Base-by-base conservation (phyloP, 2,329 filamentous ascomycete genomes). In the Berkeleyomyces rouxiae region DNA sequence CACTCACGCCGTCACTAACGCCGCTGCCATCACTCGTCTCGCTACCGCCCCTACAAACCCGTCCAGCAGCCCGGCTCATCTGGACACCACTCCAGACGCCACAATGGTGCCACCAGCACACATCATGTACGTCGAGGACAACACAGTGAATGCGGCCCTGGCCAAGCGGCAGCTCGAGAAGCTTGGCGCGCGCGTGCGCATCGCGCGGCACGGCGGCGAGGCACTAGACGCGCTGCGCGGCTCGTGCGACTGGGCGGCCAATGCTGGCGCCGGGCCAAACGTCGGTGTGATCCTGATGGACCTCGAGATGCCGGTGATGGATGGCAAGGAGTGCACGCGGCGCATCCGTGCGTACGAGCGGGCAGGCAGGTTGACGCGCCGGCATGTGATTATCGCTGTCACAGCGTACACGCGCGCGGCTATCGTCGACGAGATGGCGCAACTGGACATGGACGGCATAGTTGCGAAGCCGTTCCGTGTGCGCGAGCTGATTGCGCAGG, bases 301-400 rank as follows among this genome's bases (percentile, higher is more conserved):
- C 69, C 77, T 90, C 58, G 87, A 90, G 69, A 91, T 91, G 87
- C 87, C 87, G 0, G 79, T 90, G 51, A 90, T 90, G 87, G 86
- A 91, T 68, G 88, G 88, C 43, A 81, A 88, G 71, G 86, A 85
- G 1, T 89, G 87, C 66, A 84, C 87, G 10, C 77, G 79, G 49
- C 80, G 76, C 65, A 90, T 92, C 61, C 79, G 88, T 16, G 79
- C 85, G 65, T 75, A 88, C 16, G 86, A 91, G 70, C 74, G 73
- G 58, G 76, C 81, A 61, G 82, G 82, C 23, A 80, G 77, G 40
- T 79, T 88, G 58, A 76, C 79, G 16, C 74, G 77, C 59, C 86
- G 88, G 68, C 81, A 89, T n/a, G 85, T 86, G 2, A 87, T 89
- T 67, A 87, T 90, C 67, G 86, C 85, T n/a, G 86, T 88, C n/a